Percentiles rank a stretch among this genome's conserved stretches.
Conservation (phyloP, 495 filamentous ascomycete species). For the Jackrogersella multiformis region DNA sequence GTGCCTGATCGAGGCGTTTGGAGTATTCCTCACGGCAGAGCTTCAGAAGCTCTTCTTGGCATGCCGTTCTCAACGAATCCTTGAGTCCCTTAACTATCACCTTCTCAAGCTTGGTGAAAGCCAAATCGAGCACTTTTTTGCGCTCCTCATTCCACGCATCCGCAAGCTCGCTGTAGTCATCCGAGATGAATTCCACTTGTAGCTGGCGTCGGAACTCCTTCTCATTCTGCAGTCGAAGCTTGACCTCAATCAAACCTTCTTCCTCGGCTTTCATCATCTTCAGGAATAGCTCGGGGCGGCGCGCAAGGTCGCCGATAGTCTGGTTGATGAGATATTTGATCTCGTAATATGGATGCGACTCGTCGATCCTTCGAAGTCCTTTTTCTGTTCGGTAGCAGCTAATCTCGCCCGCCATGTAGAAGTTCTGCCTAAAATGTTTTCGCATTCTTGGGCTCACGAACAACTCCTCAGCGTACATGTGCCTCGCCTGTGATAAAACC, state of each 20-base stretch:
- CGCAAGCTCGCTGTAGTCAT: conserved; percentile 93
- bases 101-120: conserved; percentile 80
- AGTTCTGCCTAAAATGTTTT: conserved; percentile 80
- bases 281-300: conserved; percentile 85
- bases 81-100: conserved; percentile 90
- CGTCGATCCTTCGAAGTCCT: conserved; percentile 91
- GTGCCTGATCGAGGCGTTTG: conserved; percentile 91
- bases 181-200: conserved; percentile 84
- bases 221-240: conserved; percentile 76
- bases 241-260: conserved; percentile 88
- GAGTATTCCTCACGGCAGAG: conserved; percentile 85
- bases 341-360: conserved; percentile 95
- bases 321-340: conserved; percentile 96
- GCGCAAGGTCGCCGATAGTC: conserved; percentile 79
- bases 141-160: conserved; percentile 94
- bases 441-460: conserved; percentile 89
- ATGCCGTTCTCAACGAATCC: conserved; percentile 88
- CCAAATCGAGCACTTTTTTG: conserved; percentile 81
- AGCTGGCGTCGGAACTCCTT: conserved; percentile 76
- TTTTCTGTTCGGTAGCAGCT: conserved; percentile 93
- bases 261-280: conserved; percentile 97
- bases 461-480: conserved; percentile 92
- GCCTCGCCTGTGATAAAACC: conserved; percentile 79
- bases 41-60: conserved; percentile 86
- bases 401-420: conserved; percentile 81